These are phyloP conservation scores for Nymphaea colorata DNA, from an alignment of 164 flowering plant species.

Conservation along the genomic window DNA sequence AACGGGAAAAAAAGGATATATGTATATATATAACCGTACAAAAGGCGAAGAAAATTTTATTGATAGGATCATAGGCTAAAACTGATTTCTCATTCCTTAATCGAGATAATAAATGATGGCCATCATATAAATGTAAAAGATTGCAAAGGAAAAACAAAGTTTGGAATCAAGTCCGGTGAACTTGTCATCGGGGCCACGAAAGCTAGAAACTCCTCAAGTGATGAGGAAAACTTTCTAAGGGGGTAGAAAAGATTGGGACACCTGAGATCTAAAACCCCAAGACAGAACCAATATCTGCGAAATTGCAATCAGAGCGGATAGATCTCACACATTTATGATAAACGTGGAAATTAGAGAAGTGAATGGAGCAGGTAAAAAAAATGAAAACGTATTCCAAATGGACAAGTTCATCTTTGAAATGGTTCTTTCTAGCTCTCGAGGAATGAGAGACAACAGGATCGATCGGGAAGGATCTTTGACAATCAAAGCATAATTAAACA, in stretches of 20 bases:
- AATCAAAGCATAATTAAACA: background rate
- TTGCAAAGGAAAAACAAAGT: background rate
- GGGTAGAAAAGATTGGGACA: background rate
- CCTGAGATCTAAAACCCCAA: background rate
- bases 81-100: background rate
- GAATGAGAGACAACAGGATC: too few species aligned
- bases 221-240: background rate
- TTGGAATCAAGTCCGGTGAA: background rate
- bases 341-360: background rate
- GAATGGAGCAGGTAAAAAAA: background rate
- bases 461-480: background rate
- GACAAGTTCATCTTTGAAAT: too few species aligned
- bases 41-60: background rate
- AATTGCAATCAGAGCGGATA: too few species aligned
- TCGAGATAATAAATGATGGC: background rate
- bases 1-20: background rate
- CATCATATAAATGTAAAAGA: background rate
- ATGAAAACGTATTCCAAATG: background rate
- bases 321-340: conserved; percentile 4
- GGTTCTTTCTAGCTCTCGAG: too few species aligned
- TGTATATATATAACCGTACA: too few species aligned
- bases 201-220: background rate
- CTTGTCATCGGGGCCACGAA: background rate
- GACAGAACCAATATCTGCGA: background rate
- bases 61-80: background rate